Evolutionary conservation across 805 yeast genomes (phyloP).

Genomic region (Kodamaea leandrae): DNA sequence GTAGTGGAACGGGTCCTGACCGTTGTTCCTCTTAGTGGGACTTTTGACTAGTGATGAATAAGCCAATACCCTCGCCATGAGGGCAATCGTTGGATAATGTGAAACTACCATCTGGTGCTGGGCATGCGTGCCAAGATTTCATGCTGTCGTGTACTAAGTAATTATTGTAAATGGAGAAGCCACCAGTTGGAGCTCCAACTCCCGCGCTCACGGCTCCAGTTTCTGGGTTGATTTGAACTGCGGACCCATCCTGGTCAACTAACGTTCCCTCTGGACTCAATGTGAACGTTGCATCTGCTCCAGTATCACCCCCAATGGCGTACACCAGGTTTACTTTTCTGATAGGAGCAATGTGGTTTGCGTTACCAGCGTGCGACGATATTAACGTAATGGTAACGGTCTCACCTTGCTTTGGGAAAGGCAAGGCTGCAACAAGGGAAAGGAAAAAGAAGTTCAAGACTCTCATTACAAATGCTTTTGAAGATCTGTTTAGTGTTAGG

Average conservation of each 20-base stretch:
- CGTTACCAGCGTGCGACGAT: conserved; percentile 8
- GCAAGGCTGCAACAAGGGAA: not conserved
- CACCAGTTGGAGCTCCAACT: not conserved
- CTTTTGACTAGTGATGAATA: not conserved
- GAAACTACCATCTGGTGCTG: not conserved
- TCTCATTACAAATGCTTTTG: not conserved
- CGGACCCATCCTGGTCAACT: conserved; percentile 5
- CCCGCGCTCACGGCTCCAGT: conserved; percentile 4
- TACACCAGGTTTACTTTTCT: conserved; percentile 1
- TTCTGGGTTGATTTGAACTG: not conserved
- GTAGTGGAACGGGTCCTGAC: too few species aligned
- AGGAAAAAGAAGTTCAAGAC: not conserved
- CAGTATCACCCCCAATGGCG: conserved; percentile 4
- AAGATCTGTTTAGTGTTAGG: too few species aligned
- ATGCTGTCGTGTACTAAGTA: conserved; percentile 7
- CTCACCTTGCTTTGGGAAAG: conserved; percentile 1
- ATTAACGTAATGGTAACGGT: not conserved
- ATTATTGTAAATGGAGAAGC: conserved; percentile 7
- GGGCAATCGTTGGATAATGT: conserved; percentile 6
- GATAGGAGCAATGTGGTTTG: conserved; percentile 7
- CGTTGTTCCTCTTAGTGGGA: too few species aligned
- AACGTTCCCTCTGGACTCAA: conserved; percentile 6
- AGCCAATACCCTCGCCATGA: conserved; percentile 5
- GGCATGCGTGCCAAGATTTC: conserved; percentile 8
- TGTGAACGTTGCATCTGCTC: conserved; percentile 1